phyloP scores from a whole-genome alignment of 2,329 filamentous ascomycete genomes.

The Microascus cirrosus region DNA sequence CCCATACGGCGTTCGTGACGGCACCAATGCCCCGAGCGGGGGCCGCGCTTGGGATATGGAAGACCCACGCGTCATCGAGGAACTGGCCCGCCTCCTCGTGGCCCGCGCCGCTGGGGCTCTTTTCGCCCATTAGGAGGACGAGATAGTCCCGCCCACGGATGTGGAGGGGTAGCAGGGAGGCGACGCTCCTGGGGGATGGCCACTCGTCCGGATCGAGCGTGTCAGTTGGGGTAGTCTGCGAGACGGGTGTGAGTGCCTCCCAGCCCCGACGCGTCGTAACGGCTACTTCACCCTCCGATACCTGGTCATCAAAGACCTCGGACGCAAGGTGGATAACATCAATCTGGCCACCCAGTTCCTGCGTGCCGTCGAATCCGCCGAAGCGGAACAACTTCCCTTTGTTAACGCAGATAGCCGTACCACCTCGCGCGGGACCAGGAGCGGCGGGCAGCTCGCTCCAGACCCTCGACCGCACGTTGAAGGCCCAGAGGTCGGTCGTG shows the following conservation, averaged over 20 bases:
- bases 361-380: slow-evolving; percentile 65
- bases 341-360: slow-evolving; percentile 58
- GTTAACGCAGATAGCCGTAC: slow-evolving; percentile 54
- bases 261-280: slow-evolving; percentile 40
- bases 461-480: slow-evolving; percentile 49
- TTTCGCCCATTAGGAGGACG: slow-evolving; percentile 49
- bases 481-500: slow-evolving; percentile 64
- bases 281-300: slow-evolving; percentile 34
- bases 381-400: slow-evolving; percentile 62
- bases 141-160: slow-evolving; percentile 53
- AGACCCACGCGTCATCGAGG: slow-evolving; percentile 52
- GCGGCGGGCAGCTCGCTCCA: slow-evolving; percentile 62
- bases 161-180: slow-evolving; percentile 42
- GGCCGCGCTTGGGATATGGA: slow-evolving; percentile 41
- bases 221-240: slow-evolving; percentile 6
- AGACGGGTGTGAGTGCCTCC: slow-evolving; percentile 33
- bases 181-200: slow-evolving; percentile 40
- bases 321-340: slow-evolving; percentile 52
- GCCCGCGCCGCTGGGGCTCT: slow-evolving; percentile 32
- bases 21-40: slow-evolving; percentile 42
- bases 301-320: slow-evolving; percentile 41
- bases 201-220: slow-evolving; percentile 22
- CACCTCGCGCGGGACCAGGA: slow-evolving; percentile 55
- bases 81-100: slow-evolving; percentile 42
- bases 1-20: slow-evolving; percentile 42